Base-by-base conservation (phyloP, 306 rosid genomes). In the Ochetophila trinervis region DNA sequence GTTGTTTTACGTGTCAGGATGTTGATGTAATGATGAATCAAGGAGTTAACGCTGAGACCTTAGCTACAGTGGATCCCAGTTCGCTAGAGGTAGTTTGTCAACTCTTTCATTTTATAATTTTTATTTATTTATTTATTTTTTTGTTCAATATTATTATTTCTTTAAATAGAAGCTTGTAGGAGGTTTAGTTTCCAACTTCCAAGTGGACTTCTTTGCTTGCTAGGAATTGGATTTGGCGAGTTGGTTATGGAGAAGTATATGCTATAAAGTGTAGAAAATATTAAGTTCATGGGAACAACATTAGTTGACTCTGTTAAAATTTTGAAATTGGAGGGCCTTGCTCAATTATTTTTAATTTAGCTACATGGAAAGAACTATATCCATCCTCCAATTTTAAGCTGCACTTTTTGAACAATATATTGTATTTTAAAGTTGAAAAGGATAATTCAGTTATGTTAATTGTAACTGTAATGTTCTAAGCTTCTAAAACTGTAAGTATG, bases 21-120 rank as follows among this genome's bases (percentile, higher is more conserved):
- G 81, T 71, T 75, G 52, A 61, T 67, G 65, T 70, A 66, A 87
- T 71, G 91, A 80, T 88, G 74, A 93, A 87, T 45, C 94, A 89
- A 81, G 95, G 89, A 77, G 81, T 83, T 70, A 79, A 77, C 69
- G 79, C 88, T 18, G 97, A 87, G 85, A 83, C 91, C 74, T 68
- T 93, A 58, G 74, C 86, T 68, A 77, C 86, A 1, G 77, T 52
- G 16, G 86, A 79, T 57, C 69, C 97, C 42, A 82, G 79, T 81
- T 73, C 68, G 23, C 79, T 82, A 19, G 97, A 89, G 98, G 98
- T 91, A 66, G 75, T 69, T 23, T 13, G 19, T 53, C 19, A 24
- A 23, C 9, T 23, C n/a, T 19, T 18, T 5, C 51, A 4, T 5
- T 20, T 40, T 24, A 0, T 27, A 50, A 18, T 18, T 8, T 1